Evolutionary conservation across 1,284 basidiomycete species (phyloP), one percentile per base, ranked within the genome.

Genomic region (Pholiota adiposa): DNA sequence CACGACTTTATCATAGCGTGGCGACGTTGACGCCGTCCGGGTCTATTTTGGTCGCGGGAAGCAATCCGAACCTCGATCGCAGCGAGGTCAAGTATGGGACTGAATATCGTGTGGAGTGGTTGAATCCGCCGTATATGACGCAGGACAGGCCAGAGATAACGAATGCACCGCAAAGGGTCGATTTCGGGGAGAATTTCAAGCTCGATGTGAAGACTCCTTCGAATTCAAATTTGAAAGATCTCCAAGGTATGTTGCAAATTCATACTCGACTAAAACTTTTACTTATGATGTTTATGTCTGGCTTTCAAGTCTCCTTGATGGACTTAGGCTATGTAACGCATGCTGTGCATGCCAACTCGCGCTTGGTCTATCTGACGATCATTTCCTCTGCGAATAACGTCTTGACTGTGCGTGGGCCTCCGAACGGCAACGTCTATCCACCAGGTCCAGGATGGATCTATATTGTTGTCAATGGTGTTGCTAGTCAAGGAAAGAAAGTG

Each of bases 371-470:
- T 65, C 78, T 94, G 49, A 53, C 61, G n/a, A 67, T 63, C 1
- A 27, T 18, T 6, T 69, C 73, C 5, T 71, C 74, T 9, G 73
- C 75, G 14, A 66, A 70, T 14, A 75, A 79, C 34, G 65, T 70
- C 12, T 69, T 90, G 36, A 77, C 70, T 6, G 67, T 89, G 16
- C 78, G 70, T 0, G 87, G 83, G 1, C 92, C 92, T 2, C 87
- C 88, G 1, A 78, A 83, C 63, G 80, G 78, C 4, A 78, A 77
- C 48, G 73, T 93, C 14, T 92, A 94, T 64, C 90, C 91, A 5
- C 90, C 92, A 56, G 93, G 94, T 5, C 92, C 92, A 2, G 93
- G 85, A 7, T 93, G 87, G 82, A 68, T 96, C 36, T 92, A 85
- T 66, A 70, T 94, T 27, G 78, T 94, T 21, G 82, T 84, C 1